These are phyloP conservation scores for Termitomyces sp. DNA, from an alignment of 768 basidiomycete species.

Conservation along the genomic window DNA sequence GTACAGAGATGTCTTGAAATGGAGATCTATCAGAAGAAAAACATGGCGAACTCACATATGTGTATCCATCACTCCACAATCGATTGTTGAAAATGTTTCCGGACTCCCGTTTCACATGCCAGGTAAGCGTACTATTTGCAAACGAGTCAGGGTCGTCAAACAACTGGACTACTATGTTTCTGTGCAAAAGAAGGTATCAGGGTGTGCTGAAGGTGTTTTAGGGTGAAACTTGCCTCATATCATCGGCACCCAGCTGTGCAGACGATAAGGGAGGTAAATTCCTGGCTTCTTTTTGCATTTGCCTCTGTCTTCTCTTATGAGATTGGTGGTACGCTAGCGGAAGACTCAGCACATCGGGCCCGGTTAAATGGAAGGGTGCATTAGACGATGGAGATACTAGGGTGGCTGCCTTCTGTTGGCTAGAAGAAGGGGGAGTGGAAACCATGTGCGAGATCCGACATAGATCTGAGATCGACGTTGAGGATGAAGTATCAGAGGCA, in stretches of 20 bases:
- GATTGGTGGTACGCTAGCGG: neutral
- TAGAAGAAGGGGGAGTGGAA: neutral
- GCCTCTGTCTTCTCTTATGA: neutral
- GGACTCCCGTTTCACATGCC: neutral
- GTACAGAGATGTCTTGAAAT: too few relatives aligned
- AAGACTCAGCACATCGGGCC: neutral
- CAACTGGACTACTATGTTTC: neutral
- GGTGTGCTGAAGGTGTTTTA: neutral
- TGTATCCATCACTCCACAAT: too few relatives aligned
- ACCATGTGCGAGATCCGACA: neutral
- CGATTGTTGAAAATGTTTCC: neutral
- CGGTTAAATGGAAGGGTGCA: neutral
- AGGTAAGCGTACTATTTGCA: neutral
- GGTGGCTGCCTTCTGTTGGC: too few relatives aligned
- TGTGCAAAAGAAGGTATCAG: neutral
- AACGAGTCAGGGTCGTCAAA: neutral
- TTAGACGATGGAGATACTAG: neutral
- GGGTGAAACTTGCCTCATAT: neutral
- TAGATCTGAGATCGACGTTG: neutral
- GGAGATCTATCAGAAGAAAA: neutral
- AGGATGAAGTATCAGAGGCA: too few relatives aligned
- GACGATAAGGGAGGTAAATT: neutral
- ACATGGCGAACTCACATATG: neutral
- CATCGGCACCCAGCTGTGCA: neutral
- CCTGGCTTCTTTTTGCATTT: neutral